Evolutionary conservation across 2,329 filamentous ascomycete genomes (phyloP), one percentile per base, ranked within the genome.

Genomic region (Talaromyces rugulosus): DNA sequence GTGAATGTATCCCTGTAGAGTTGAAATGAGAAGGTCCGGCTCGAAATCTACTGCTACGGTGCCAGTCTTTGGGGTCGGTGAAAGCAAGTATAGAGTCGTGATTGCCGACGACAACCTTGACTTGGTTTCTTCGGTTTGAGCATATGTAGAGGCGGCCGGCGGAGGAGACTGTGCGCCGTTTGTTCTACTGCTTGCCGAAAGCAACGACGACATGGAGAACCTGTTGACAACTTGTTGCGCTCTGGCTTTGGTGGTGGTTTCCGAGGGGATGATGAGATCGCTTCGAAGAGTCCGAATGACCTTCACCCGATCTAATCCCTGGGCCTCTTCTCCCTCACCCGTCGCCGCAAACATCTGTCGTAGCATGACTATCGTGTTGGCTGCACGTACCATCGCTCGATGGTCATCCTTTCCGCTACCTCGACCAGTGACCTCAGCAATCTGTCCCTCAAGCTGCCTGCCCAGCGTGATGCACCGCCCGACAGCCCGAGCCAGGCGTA

Each of bases 361-460:
- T 47, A 97, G 77, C 12, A 86, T 89, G 6, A 97, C 73, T 8
- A 98, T 80, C 0, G 91, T 93, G 71, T 92, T 87, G 0, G 91
- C 87, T 57, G 91, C 95, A 51, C 91, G 84, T n/a, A 96, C 86
- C 70, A 97, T 83, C 0, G 90, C 89, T 51, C 87, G 82, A 68
- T 93, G 88, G 66, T 95, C 91, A 67, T 92, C 89, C 65, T 85
- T 87, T 61, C 72, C 74, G 16, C 51, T 64, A 5, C 67, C 70
- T 16, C 78, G 74, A 2, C 81, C 78, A 2, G 81, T 82, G 5
- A 91, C 80, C 74, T 96, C 92, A 0, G 85, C 80, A 71, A 96
- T 84, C 73, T 96, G 90, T n/a, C 90, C 84, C 73, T 98, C 92
- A 11, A 99, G 83, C 77, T 96, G 92, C 52, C 93, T 82, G 0